Conservation (phyloP, 1,284 basidiomycete genomes). For the Rhodotorula glutinis region DNA sequence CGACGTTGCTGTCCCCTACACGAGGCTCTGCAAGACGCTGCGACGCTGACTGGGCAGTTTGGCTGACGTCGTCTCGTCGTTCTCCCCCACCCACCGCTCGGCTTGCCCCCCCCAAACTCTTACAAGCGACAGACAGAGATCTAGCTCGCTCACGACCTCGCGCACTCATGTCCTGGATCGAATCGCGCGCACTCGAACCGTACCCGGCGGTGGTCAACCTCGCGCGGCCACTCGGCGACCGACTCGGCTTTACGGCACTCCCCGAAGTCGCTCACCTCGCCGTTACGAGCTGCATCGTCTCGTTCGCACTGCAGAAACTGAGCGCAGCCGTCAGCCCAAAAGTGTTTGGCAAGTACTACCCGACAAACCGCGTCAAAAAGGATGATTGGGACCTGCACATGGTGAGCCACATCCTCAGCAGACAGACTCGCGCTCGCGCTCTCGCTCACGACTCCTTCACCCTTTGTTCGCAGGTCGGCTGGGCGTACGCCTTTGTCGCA, state of each 20-base stretch:
- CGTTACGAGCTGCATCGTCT: constrained; percentile 43
- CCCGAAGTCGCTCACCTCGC: constrained; percentile 44
- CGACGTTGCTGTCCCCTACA: too few relatives aligned
- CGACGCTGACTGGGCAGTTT: too few relatives aligned
- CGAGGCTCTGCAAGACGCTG: too few relatives aligned
- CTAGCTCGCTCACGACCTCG: too few relatives aligned
- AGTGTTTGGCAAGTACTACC: constrained; percentile 45
- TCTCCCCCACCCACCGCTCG: too few relatives aligned
- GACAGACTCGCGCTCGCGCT: too few relatives aligned
- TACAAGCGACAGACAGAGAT: too few relatives aligned
- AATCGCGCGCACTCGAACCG: constrained; percentile 10
- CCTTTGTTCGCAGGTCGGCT: constrained; percentile 44
- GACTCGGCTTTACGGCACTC: constrained; percentile 43
- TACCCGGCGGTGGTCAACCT: constrained; percentile 9
- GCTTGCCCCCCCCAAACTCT: too few relatives aligned
- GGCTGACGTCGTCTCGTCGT: too few relatives aligned
- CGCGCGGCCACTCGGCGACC: constrained; percentile 36
- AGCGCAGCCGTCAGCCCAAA: constrained; percentile 43
- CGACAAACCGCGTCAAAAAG: constrained; percentile 43
- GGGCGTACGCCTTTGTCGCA: constrained; percentile 40
- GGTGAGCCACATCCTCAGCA: constrained; percentile 31
- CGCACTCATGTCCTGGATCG: constrained; percentile 34
- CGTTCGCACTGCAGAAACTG: constrained; percentile 45
- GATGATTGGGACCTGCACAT: constrained; percentile 49
- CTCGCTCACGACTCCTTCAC: too few relatives aligned